phyloP scores from a whole-genome alignment of 192 early-diverging fungal species.

The Backusella macrospora region DNA sequence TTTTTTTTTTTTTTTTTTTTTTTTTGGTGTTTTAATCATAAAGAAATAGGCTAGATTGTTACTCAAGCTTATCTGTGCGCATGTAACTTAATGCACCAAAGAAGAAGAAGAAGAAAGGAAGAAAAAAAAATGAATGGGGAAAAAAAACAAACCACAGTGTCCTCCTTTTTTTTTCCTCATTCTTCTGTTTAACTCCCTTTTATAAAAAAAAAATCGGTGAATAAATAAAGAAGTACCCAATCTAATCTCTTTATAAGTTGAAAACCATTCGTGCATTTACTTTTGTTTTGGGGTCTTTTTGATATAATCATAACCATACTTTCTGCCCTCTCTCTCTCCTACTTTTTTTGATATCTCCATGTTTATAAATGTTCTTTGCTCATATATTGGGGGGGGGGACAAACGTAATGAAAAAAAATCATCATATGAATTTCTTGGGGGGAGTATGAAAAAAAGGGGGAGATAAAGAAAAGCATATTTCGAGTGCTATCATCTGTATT shows the following conservation, averaged over 20 bases:
- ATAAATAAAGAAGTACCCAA: neutral
- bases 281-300: neutral
- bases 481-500: neutral
- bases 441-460: conserved; percentile 8
- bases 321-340: too few relatives aligned
- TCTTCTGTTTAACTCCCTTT: neutral
- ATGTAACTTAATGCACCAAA: neutral
- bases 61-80: conserved; percentile 16
- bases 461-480: neutral
- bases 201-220: neutral
- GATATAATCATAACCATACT: neutral
- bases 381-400: neutral
- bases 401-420: neutral
- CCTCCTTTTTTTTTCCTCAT: neutral
- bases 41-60: conserved; percentile 5
- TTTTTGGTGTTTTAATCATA: too few relatives aligned
- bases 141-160: neutral
- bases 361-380: neutral
- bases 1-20: neutral
- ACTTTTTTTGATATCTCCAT: too few relatives aligned
- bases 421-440: neutral
- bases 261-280: neutral
- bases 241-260: too few relatives aligned
- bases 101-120: too few relatives aligned
- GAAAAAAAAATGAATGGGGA: neutral